Percentiles rank a stretch among this genome's conserved stretches.
phyloP scores from a whole-genome alignment of 257 asterid genomes.

The Fraxinus excelsior region DNA sequence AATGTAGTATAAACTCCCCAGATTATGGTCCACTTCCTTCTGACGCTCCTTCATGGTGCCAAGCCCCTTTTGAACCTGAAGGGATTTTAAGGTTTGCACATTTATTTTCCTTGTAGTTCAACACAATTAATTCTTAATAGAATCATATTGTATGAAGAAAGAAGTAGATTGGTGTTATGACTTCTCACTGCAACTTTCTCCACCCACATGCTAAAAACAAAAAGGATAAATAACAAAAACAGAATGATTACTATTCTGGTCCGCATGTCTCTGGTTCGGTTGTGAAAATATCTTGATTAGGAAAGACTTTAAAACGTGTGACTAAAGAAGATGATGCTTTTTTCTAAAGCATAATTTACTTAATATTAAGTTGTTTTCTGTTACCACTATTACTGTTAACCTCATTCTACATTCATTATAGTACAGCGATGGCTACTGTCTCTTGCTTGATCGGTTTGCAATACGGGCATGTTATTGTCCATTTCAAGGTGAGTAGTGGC shows the following conservation, averaged over 20 bases:
- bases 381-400: constrained; percentile 20
- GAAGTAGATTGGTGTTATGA: not conserved
- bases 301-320: not conserved
- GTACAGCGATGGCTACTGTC: constrained; percentile 70
- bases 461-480: constrained; percentile 60
- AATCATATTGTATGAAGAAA: not conserved
- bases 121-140: not conserved
- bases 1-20: constrained; percentile 74
- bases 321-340: not conserved
- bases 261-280: not conserved
- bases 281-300: not conserved
- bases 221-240: not conserved
- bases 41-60: constrained; percentile 76
- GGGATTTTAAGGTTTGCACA: constrained; percentile 63
- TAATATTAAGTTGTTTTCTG: not conserved
- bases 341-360: not conserved
- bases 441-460: constrained; percentile 66
- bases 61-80: constrained; percentile 78
- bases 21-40: constrained; percentile 73
- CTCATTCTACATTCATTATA: constrained; percentile 36
- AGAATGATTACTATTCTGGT: not conserved
- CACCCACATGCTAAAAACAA: not conserved
- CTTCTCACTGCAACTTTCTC: not conserved
- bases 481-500: constrained; percentile 55
- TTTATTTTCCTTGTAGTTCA: constrained; percentile 14